phyloP scores from a whole-genome alignment of 2,329 filamentous ascomycete genomes.

The Pseudodiploospora longispora region DNA sequence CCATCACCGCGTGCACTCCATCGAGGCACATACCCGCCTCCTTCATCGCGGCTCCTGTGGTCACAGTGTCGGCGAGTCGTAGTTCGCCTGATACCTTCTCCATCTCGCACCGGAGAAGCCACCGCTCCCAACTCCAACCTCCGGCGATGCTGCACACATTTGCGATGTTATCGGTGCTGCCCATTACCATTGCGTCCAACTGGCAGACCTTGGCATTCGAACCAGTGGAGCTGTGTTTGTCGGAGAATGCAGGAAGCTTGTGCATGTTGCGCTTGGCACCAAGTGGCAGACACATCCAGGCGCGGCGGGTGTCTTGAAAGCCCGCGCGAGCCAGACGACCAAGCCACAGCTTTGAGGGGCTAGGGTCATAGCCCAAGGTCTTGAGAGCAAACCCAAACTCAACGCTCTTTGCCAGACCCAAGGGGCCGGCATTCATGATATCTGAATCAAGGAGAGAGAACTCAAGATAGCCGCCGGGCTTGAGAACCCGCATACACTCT shows the following conservation, averaged over 20 bases:
- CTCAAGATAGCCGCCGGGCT: conserved; percentile 87
- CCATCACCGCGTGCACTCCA: conserved; percentile 51
- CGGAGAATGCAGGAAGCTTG: conserved; percentile 21
- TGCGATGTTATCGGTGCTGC: conserved; percentile 64
- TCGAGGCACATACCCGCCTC: conserved; percentile 53
- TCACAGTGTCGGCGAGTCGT: conserved; percentile 44
- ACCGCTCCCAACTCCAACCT: conserved; percentile 91
- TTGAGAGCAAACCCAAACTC: conserved; percentile 89
- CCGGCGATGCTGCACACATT: conserved; percentile 75
- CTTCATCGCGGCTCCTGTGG: conserved; percentile 40
- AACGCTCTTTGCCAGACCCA: conserved; percentile 73
- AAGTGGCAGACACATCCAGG: conserved; percentile 85
- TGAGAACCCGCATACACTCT: conserved; percentile 85
- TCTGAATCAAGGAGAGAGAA: conserved; percentile 87
- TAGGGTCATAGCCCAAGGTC: conserved; percentile 82
- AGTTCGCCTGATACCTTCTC: conserved; percentile 68
- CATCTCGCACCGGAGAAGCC: conserved; percentile 80
- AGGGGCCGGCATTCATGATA: conserved; percentile 73
- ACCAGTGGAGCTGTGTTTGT: conserved; percentile 29
- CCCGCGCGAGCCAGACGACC: conserved; percentile 64
- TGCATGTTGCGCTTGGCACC: conserved; percentile 38
- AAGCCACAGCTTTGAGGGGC: conserved; percentile 74
- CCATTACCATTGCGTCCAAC: conserved; percentile 55
- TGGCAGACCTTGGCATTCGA: conserved; percentile 38
- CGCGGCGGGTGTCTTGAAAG: conserved; percentile 72